These are phyloP conservation scores for Bremia lactucae DNA, from an alignment of 352 stramenopile genomes.

Conservation along the genomic window DNA sequence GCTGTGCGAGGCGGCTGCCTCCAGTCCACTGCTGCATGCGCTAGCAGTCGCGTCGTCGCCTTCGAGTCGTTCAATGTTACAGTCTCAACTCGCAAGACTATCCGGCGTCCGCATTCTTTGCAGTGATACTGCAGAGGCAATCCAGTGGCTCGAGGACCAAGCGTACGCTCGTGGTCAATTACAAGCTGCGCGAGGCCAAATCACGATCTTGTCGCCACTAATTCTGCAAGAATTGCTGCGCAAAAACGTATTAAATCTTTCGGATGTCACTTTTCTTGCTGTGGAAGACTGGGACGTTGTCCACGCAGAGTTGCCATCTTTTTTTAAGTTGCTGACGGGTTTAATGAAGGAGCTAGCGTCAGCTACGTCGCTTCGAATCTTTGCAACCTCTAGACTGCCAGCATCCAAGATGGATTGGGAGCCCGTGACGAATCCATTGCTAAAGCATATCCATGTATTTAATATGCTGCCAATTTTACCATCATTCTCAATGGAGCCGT, in stretches of 20 bases:
- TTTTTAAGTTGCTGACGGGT: slow-evolving; percentile 32
- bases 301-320: slow-evolving; percentile 43
- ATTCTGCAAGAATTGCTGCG: slow-evolving; percentile 32
- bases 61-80: slow-evolving; percentile 18
- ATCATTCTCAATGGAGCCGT: slow-evolving; percentile 10
- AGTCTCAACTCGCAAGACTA: slow-evolving; percentile 31
- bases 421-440: slow-evolving; percentile 35
- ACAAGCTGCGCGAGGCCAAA: slow-evolving; percentile 12
- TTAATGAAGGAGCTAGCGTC: slow-evolving; percentile 8
- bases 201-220: slow-evolving; percentile 39
- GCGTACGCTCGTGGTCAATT: slow-evolving; percentile 12
- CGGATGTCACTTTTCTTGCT: slow-evolving; percentile 35
- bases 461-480: slow-evolving; percentile 43
- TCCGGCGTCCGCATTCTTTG: slow-evolving; percentile 31
- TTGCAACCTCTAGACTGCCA: slow-evolving; percentile 43
- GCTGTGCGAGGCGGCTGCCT: slow-evolving; percentile 28
- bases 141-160: slow-evolving; percentile 17
- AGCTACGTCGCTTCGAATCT: slow-evolving; percentile 22
- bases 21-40: slow-evolving; percentile 9
- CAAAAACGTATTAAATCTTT: slow-evolving; percentile 15
- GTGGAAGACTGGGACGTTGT: slow-evolving; percentile 61
- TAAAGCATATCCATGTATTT: slow-evolving; percentile 50
- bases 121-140: slow-evolving; percentile 12
- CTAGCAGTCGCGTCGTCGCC: slow-evolving; percentile 35
- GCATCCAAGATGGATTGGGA: slow-evolving; percentile 46